A percentile compares a stretch with the other conserved stretches of the same genome.
These are phyloP conservation scores for Penicillium sp. DNA, from an alignment of 2,329 filamentous ascomycete species.

Conservation along the genomic window DNA sequence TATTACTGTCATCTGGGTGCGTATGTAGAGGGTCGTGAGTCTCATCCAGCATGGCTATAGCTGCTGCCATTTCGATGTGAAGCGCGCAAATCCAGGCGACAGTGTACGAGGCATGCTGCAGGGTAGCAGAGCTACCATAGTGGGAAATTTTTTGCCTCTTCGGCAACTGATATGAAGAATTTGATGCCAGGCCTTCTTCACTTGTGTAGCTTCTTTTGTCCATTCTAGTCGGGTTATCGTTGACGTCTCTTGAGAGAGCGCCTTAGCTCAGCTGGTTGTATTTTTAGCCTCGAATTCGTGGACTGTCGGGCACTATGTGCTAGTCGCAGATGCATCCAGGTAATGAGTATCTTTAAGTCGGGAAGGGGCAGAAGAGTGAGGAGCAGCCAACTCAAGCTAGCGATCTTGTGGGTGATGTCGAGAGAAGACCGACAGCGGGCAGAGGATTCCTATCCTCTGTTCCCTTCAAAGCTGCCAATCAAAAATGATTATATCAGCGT, in stretches of 20 bases:
- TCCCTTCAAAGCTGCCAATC: neutral
- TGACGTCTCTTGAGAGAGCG: neutral
- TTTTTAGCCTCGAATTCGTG: neutral
- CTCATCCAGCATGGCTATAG: conserved; percentile 39
- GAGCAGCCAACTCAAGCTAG: neutral
- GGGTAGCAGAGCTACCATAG: neutral
- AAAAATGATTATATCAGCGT: neutral
- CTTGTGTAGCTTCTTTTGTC: neutral
- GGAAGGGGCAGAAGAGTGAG: neutral
- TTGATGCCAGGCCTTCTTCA: neutral
- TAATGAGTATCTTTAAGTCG: neutral
- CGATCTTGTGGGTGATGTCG: neutral
- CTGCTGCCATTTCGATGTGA: conserved; percentile 37
- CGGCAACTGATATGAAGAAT: neutral
- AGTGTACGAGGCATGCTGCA: conserved; percentile 31
- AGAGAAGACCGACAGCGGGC: neutral
- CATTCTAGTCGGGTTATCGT: neutral
- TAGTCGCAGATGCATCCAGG: neutral
- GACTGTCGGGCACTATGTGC: neutral
- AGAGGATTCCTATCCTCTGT: neutral
- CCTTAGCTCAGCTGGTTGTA: neutral
- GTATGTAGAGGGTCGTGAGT: conserved; percentile 24
- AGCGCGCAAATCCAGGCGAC: conserved; percentile 44
- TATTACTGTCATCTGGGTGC: conserved; percentile 28
- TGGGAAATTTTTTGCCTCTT: neutral